Evolutionary conservation across 2,329 filamentous ascomycete genomes (phyloP).

Genomic region (Pseudocercospora vitis): DNA sequence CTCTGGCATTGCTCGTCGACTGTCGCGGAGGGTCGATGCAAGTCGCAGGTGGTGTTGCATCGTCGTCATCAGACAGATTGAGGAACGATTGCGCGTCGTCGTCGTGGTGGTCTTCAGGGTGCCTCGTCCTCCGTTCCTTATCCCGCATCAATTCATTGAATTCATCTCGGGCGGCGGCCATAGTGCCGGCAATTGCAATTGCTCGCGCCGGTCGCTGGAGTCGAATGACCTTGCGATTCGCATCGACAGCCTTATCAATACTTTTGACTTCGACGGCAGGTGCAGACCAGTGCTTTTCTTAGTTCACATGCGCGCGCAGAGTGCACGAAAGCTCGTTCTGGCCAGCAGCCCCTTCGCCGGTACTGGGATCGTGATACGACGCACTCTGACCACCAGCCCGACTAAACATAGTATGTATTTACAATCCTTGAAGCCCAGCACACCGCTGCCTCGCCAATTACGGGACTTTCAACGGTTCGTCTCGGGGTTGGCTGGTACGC

Average conservation of each 20-base stretch:
- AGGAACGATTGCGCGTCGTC: conserved; percentile 41
- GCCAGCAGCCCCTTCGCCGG: conserved; percentile 14
- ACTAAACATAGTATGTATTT: conserved; percentile 11
- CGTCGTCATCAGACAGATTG: conserved; percentile 48
- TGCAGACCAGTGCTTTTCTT: conserved; percentile 18
- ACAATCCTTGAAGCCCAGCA: neutral
- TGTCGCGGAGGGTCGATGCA: conserved; percentile 47
- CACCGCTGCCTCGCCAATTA: conserved; percentile 9
- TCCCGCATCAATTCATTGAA: conserved; percentile 53
- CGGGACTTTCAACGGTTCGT: conserved; percentile 1
- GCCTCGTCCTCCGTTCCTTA: conserved; percentile 44
- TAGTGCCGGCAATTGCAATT: conserved; percentile 35
- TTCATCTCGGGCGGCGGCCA: conserved; percentile 53
- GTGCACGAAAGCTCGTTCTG: conserved; percentile 13
- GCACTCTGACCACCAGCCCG: neutral
- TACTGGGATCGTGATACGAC: conserved; percentile 17
- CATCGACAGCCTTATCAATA: conserved; percentile 8
- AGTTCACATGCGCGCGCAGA: conserved; percentile 1
- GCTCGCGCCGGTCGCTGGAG: no score
- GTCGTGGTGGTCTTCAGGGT: conserved; percentile 52
- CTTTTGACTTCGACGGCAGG: conserved; percentile 14
- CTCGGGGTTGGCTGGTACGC: neutral
- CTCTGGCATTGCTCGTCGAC: conserved; percentile 44
- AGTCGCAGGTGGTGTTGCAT: conserved; percentile 55
- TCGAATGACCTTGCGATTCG: neutral